These are phyloP conservation scores for Paracorniculantispora psalliotae DNA, from an alignment of 2,329 filamentous ascomycete genomes.

Conservation along the genomic window DNA sequence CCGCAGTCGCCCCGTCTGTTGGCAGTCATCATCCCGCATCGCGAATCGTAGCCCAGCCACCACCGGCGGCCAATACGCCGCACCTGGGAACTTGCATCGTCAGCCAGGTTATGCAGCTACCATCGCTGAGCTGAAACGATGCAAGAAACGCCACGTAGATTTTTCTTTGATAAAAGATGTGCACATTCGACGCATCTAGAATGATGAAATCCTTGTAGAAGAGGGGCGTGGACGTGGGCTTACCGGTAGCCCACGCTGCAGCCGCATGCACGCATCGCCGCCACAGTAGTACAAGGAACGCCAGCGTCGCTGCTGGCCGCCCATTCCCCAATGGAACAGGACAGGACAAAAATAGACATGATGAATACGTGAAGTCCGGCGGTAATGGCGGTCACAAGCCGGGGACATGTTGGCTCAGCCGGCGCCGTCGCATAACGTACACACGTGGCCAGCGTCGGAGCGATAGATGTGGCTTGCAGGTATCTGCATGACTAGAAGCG, in stretches of 20 bases:
- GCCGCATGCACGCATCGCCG: constrained; percentile 4
- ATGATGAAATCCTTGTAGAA: neutral
- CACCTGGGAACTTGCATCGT: neutral
- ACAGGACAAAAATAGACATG: neutral
- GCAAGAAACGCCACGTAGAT: neutral
- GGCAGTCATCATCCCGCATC: neutral
- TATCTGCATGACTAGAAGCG: neutral
- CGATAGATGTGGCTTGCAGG: neutral
- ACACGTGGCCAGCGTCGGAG: neutral
- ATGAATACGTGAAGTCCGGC: neutral
- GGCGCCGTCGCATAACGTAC: neutral
- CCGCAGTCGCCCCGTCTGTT: no score
- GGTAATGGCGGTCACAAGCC: neutral
- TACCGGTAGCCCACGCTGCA: neutral
- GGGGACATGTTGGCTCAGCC: neutral
- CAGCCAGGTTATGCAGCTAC: neutral
- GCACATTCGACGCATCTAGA: neutral
- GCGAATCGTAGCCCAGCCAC: no score
- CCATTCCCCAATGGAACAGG: neutral
- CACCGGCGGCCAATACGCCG: no score
- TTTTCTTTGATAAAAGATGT: neutral
- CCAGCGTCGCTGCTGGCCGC: neutral
- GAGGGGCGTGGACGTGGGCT: neutral
- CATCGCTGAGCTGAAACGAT: neutral
- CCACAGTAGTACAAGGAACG: neutral